phyloP scores from a whole-genome alignment of 1,284 basidiomycete genomes.

The Microbotryum silenes-acaulis region DNA sequence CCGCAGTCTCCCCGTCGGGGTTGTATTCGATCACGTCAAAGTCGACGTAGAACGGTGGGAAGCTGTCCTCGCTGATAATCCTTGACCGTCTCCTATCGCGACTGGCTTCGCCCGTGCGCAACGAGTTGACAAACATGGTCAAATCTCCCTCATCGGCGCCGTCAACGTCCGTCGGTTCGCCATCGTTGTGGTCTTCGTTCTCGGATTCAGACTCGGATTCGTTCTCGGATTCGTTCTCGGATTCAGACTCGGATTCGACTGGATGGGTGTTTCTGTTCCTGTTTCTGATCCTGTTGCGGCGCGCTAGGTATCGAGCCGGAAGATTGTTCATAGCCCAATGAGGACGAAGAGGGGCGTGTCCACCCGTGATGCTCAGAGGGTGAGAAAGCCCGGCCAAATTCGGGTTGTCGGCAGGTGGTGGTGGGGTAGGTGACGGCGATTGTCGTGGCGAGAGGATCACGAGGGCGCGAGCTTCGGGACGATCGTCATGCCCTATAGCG shows the following conservation, averaged over 20 bases:
- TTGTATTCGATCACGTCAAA: neutral
- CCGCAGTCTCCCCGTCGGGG: too few relatives aligned
- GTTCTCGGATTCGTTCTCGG: neutral
- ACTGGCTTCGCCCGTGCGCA: neutral
- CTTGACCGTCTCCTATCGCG: neutral
- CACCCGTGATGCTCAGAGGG: too few relatives aligned
- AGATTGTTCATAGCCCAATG: too few relatives aligned
- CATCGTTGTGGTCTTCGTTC: neutral
- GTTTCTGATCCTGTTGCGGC: too few relatives aligned
- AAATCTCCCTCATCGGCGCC: neutral
- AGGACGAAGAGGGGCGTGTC: too few relatives aligned
- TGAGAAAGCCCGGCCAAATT: too few relatives aligned
- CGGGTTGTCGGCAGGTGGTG: neutral
- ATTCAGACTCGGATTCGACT: too few relatives aligned
- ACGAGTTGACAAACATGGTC: neutral
- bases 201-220: too few relatives aligned
- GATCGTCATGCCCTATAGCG: neutral
- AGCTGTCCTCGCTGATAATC: neutral
- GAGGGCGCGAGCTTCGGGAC: neutral
- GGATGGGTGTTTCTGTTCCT: too few relatives aligned
- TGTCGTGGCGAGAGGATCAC: conserved; percentile 2
- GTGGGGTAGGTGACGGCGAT: neutral
- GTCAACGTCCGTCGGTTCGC: neutral
- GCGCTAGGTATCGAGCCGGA: too few relatives aligned
- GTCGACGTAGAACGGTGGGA: neutral